Evolutionary conservation across 352 stramenopile genomes (phyloP).

Genomic region (Phytophthora tentaculata): DNA sequence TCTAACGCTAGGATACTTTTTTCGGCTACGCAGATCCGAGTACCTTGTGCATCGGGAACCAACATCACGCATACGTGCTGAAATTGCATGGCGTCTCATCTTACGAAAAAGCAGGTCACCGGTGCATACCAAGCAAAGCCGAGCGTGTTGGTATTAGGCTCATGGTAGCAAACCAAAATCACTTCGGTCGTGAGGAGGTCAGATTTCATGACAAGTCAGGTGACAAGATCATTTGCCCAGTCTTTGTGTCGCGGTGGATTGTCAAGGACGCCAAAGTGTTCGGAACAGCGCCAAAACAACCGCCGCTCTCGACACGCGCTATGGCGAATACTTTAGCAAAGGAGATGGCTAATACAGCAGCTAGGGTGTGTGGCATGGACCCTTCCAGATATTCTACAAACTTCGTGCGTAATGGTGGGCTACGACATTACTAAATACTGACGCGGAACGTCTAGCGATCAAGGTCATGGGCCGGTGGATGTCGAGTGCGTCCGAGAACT

Average conservation of each 20-base stretch:
- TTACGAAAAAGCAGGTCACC: not conserved
- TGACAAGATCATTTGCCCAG: conserved; percentile 17
- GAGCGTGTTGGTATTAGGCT: conserved; percentile 19
- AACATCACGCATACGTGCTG: conserved; percentile 27
- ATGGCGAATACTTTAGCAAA: conserved; percentile 1
- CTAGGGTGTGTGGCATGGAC: not conserved
- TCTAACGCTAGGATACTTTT: conserved; percentile 19
- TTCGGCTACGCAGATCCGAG: not conserved
- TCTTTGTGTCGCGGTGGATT: conserved; percentile 13
- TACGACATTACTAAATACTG: conserved; percentile 15
- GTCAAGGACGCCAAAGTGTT: conserved; percentile 10
- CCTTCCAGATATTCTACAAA: conserved; percentile 24
- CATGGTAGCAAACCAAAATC: conserved; percentile 31
- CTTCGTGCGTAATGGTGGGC: conserved; percentile 25
- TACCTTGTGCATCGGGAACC: conserved; percentile 22
- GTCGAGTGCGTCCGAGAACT: conserved; percentile 27
- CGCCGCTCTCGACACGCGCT: not conserved
- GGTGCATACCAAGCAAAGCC: not conserved
- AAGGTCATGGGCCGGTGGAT: conserved; percentile 33
- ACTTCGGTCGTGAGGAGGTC: conserved; percentile 26
- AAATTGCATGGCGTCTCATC: not conserved
- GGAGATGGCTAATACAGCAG: conserved; percentile 7
- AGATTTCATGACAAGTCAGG: conserved; percentile 25
- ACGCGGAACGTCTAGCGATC: conserved; percentile 19
- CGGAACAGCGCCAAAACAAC: not conserved